These are phyloP conservation scores for Smithsoniella earleae DNA, from an alignment of 163 green algal genomes.

Conservation along the genomic window DNA sequence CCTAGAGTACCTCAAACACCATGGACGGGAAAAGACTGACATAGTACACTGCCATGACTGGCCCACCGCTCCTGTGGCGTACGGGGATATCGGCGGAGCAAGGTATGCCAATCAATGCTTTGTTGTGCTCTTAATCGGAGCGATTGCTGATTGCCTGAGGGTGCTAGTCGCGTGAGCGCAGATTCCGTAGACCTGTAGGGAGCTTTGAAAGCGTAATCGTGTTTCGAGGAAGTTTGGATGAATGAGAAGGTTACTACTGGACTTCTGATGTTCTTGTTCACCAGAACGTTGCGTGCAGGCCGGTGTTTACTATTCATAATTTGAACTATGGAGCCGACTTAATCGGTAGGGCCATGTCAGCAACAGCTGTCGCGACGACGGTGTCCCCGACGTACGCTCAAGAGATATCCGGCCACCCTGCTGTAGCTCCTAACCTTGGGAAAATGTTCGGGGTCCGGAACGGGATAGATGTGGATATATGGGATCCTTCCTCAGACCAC, in stretches of 20 bases:
- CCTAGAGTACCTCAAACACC: slow-evolving; percentile 63
- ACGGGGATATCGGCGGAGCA: slow-evolving; percentile 34
- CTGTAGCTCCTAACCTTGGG: slow-evolving; percentile 52
- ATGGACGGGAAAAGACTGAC: slow-evolving; percentile 43
- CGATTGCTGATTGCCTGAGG: no score
- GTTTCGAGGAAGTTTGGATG: no score
- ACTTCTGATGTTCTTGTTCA: no score
- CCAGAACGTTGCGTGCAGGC: slow-evolving; percentile 17
- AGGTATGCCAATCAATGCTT: no score
- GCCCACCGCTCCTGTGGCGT: slow-evolving; percentile 70
- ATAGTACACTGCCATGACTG: slow-evolving; percentile 98
- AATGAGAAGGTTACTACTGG: no score
- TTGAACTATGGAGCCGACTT: slow-evolving; percentile 72
- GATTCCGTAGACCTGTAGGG: no score
- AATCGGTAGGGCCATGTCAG: slow-evolving; percentile 65
- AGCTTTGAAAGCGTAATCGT: no score
- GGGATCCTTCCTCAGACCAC: slow-evolving; percentile 70
- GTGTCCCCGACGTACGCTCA: slow-evolving; percentile 77
- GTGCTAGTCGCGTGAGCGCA: no score
- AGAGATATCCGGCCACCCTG: slow-evolving; percentile 69
- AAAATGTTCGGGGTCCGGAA: slow-evolving; percentile 84
- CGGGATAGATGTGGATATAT: slow-evolving; percentile 85
- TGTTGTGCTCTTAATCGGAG: no score
- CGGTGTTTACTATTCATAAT: slow-evolving; percentile 94
- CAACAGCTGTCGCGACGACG: slow-evolving; percentile 54